Conservation (phyloP, 192 early-diverging fungal species). For the Backusella mclennaniae region DNA sequence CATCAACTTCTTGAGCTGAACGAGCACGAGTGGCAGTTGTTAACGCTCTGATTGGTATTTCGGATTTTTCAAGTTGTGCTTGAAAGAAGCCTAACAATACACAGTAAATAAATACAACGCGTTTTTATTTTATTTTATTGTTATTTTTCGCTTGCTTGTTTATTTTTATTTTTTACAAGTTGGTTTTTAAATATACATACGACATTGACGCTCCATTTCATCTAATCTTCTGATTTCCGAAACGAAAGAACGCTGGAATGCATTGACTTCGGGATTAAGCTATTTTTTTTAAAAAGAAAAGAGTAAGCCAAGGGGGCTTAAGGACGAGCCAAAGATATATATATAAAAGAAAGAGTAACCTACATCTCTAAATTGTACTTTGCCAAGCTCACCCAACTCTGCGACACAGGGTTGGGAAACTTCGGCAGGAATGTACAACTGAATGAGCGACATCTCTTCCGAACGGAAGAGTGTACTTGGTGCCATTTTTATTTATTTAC, state of each 20-base stretch:
- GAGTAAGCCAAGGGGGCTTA: background rate
- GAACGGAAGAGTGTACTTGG: conserved; percentile 76
- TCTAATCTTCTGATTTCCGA: conserved; percentile 93
- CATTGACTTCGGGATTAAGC: conserved; percentile 92
- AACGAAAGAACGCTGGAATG: conserved; percentile 96
- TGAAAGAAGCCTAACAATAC: conserved; percentile 70
- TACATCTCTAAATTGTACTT: conserved; percentile 94
- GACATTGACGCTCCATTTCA: conserved; percentile 95
- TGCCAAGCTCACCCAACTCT: conserved; percentile 93
- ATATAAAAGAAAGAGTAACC: background rate
- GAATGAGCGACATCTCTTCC: conserved; percentile 92
- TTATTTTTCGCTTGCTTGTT: background rate
- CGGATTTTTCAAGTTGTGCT: conserved; percentile 75
- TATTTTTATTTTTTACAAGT: background rate
- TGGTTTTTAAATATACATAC: conserved; percentile 49
- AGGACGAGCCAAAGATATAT: background rate
- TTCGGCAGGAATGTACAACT: conserved; percentile 96
- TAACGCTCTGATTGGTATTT: conserved; percentile 56
- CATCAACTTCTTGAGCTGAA: conserved; percentile 90
- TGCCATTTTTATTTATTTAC: conserved; percentile 34
- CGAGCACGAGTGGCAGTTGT: conserved; percentile 58
- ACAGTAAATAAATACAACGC: background rate
- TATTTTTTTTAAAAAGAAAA: conserved; percentile 26
- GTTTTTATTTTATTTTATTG: background rate
- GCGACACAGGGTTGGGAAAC: conserved; percentile 90